Conservation (phyloP, 176 grass and related monocot genomes). For the Ananas comosus region DNA sequence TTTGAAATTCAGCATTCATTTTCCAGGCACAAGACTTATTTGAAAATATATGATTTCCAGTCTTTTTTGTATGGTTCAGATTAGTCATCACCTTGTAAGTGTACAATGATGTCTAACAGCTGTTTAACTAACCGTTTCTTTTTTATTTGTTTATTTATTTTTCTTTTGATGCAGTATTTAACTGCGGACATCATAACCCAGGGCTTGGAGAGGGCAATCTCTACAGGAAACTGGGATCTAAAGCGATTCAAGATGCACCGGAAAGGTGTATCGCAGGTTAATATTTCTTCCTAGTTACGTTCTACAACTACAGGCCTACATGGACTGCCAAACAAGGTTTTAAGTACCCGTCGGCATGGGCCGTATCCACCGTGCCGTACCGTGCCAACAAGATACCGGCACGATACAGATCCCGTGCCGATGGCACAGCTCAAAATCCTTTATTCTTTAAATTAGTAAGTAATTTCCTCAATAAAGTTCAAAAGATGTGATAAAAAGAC, state of each 20-base stretch:
- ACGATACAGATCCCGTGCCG: too few relatives aligned
- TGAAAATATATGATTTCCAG: not conserved
- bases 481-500: too few relatives aligned
- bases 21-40: not conserved
- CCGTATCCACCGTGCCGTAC: too few relatives aligned
- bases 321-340: too few relatives aligned
- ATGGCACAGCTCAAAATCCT: too few relatives aligned
- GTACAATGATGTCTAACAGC: not conserved
- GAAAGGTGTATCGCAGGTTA: conserved; percentile 96
- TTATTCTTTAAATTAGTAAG: too few relatives aligned
- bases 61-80: too few relatives aligned
- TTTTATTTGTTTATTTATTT: not conserved
- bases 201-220: conserved; percentile 80
- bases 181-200: conserved; percentile 34
- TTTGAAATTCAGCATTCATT: too few relatives aligned
- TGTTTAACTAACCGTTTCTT: not conserved
- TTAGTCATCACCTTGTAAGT: not conserved
- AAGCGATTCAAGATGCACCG: conserved; percentile 92
- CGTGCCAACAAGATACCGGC: too few relatives aligned
- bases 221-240: conserved; percentile 95
- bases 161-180: conserved; percentile 29
- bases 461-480: too few relatives aligned
- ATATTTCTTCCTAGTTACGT: conserved; percentile 10
- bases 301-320: not conserved
- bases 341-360: too few relatives aligned